These are phyloP conservation scores for Aspergillus novofumigatus DNA, from an alignment of 2,329 filamentous ascomycete genomes.

Conservation along the genomic window DNA sequence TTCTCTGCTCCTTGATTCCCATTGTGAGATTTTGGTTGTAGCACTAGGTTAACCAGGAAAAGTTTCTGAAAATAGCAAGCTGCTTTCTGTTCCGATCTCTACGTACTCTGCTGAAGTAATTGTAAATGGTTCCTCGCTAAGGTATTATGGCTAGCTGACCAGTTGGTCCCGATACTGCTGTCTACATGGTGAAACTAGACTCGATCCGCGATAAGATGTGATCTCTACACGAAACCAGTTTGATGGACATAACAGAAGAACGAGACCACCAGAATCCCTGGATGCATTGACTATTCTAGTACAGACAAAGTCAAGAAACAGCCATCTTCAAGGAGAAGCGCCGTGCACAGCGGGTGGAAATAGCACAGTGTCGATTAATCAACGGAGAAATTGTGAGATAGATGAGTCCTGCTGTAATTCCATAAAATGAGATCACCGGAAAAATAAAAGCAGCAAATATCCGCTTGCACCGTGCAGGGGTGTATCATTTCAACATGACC, in stretches of 20 bases:
- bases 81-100: not conserved
- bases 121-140: not conserved
- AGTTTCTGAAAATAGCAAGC: conserved; percentile 4
- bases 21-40: not conserved
- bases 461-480: not conserved
- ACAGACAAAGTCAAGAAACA: conserved; percentile 15
- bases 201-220: not conserved
- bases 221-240: not conserved
- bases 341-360: conserved; percentile 15
- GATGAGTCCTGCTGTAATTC: not conserved
- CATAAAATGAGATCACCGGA: not conserved
- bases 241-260: not conserved
- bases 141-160: too few species aligned
- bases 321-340: conserved; percentile 22
- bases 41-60: not conserved
- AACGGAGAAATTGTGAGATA: not conserved
- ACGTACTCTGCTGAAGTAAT: not conserved
- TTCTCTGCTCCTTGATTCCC: not conserved
- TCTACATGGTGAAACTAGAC: not conserved
- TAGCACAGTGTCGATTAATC: not conserved
- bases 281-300: conserved; percentile 19
- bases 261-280: not conserved
- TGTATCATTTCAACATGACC: not conserved
- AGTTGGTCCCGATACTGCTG: not conserved
- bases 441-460: not conserved